phyloP scores from a whole-genome alignment of 768 basidiomycete genomes.

The Naganishia vaughanmartiniae region DNA sequence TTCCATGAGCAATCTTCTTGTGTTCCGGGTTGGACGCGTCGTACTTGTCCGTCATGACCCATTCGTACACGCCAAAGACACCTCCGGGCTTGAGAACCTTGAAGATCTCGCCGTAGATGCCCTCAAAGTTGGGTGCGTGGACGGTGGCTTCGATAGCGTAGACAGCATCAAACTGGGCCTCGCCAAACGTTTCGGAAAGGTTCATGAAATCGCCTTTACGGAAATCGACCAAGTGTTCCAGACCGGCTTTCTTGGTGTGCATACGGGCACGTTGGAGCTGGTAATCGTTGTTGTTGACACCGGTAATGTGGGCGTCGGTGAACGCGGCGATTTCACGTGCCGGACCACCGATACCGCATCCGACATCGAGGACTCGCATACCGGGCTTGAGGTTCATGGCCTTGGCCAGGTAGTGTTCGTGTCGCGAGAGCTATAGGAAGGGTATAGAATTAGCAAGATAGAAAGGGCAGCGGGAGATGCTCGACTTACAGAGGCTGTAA shows the following conservation, averaged over 20 bases:
- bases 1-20: constrained; percentile 83
- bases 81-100: constrained; percentile 96
- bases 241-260: constrained; percentile 73
- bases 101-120: constrained; percentile 87
- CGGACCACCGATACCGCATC: constrained; percentile 96
- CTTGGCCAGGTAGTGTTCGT: constrained; percentile 93
- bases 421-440: constrained; percentile 65
- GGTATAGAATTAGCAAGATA: not conserved
- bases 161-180: constrained; percentile 89
- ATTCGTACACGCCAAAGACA: constrained; percentile 97
- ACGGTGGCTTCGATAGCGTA: constrained; percentile 98
- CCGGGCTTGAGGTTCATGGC: constrained; percentile 80
- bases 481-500: constrained; percentile 48
- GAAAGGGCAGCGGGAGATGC: not conserved
- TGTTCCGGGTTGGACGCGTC: constrained; percentile 76
- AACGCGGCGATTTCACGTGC: constrained; percentile 93
- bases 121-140: constrained; percentile 93
- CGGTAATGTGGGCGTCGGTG: constrained; percentile 76
- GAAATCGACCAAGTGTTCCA: constrained; percentile 74
- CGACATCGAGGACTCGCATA: constrained; percentile 96
- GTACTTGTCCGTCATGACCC: constrained; percentile 98
- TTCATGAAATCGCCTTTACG: constrained; percentile 97
- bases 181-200: constrained; percentile 82
- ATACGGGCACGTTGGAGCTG: constrained; percentile 80
- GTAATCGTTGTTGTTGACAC: constrained; percentile 94